Evolutionary conservation across 768 basidiomycete genomes (phyloP).

Genomic region (Omphalotus guepiniiformis): DNA sequence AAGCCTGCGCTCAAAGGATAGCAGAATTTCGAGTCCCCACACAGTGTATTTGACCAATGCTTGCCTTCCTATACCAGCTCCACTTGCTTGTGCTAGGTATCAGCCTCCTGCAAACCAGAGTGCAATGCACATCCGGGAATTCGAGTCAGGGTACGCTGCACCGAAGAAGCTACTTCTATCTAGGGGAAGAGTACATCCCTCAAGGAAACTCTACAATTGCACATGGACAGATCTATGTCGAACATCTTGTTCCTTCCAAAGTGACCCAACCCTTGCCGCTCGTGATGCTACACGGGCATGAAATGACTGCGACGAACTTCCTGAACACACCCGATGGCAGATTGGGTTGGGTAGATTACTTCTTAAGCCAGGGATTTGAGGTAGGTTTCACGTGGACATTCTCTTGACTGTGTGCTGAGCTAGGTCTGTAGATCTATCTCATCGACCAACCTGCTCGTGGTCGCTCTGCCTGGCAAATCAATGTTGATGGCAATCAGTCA

Average conservation of each 20-base stretch:
- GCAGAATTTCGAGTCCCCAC: too few relatives aligned
- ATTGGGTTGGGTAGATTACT: conserved; percentile 55
- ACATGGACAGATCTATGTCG: conserved; percentile 48
- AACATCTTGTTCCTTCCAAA: conserved; percentile 39
- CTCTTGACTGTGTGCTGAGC: neutral
- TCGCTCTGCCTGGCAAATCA: conserved; percentile 32
- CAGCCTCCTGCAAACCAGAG: too few relatives aligned
- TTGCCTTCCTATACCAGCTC: too few relatives aligned
- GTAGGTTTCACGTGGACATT: conserved; percentile 19
- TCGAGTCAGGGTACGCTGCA: conserved; percentile 37
- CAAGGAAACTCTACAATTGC: conserved; percentile 32
- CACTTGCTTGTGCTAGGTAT: too few relatives aligned
- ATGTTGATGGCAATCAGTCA: conserved; percentile 22
- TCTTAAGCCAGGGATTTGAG: conserved; percentile 46
- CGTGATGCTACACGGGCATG: conserved; percentile 46
- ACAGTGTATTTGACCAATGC: too few relatives aligned
- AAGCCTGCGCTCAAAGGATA: too few relatives aligned
- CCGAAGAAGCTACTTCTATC: conserved; percentile 44
- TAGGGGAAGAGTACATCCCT: conserved; percentile 37
- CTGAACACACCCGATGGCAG: conserved; percentile 52
- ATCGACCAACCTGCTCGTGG: conserved; percentile 34
- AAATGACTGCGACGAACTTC: conserved; percentile 50
- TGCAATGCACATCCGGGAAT: too few relatives aligned
- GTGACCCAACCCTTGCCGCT: conserved; percentile 38
- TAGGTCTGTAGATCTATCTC: conserved; percentile 31